Base-by-base conservation (phyloP, 2,329 filamentous ascomycete genomes). In the Claviceps africana region DNA sequence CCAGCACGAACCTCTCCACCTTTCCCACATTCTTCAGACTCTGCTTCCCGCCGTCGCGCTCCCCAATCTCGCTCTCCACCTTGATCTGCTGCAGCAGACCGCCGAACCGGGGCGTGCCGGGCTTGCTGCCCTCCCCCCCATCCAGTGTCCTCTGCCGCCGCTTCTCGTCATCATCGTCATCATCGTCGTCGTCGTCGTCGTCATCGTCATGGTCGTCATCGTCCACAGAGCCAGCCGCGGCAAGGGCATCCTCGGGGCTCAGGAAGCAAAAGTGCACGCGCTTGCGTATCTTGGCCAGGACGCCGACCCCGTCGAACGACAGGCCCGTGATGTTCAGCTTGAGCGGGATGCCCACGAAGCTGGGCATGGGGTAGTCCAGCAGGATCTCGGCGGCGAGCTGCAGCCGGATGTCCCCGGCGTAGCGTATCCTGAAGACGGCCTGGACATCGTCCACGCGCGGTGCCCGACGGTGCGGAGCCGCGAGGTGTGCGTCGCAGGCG, bases 21-120 rank as follows among this genome's bases (percentile, higher is more conserved):
- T 98, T 98, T 54, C 93, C 91, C 48, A 98, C 91, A 66, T 98
- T 98, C 75, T 96, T 97, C 55, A 98, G 72, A 47, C 91, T 93
- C 71, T 96, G 91, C 70, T 93, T 95, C 28, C 88, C 88, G 55
- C 86, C 84, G 62, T 94, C 89, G 58, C 89, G 82, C 65, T 93
- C 85, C 7, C 93, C 93, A 66, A 98, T 98, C 70, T 98, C 93
- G 66, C 91, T 97, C 68, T 98, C 93, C 7, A 98, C 91, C 58
- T 85, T 83, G 61, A 98, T 95, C 69, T 97, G 88, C 66, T 95
- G 88, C 52, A 98, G 69, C 53, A 97, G 69, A 0, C 88, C 88
- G 4, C 86, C 89, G 54, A 88, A 76, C 33, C 64, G 57, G 1
- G 58, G 55, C 35, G 59, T 60, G 39, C 54, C 55, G 61, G 69